Percentiles rank a stretch among this genome's conserved stretches.
Evolutionary conservation across 768 basidiomycete species (phyloP).

Genomic region (Boletus insuetus): DNA sequence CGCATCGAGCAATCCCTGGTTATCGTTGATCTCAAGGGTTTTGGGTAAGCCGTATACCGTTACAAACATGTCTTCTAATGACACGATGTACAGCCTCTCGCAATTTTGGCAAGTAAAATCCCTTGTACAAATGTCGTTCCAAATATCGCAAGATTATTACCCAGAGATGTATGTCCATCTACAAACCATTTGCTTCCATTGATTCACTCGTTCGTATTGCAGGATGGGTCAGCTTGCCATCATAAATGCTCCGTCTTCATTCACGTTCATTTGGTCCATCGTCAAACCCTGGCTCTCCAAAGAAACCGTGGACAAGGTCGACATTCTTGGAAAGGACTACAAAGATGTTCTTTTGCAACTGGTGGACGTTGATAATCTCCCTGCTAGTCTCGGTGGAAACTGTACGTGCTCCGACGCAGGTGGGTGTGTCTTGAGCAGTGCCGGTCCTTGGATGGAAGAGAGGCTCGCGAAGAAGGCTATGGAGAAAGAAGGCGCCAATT

Average conservation of each 20-base stretch:
- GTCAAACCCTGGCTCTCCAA: constrained; percentile 73
- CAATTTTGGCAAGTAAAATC: constrained; percentile 79
- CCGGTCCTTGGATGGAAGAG: constrained; percentile 71
- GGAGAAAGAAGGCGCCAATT: neutral
- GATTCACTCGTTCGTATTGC: neutral
- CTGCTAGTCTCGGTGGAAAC: constrained; percentile 56
- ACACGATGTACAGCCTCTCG: constrained; percentile 41
- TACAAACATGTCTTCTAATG: neutral
- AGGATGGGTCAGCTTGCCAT: constrained; percentile 75
- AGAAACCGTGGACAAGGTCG: constrained; percentile 67
- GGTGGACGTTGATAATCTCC: constrained; percentile 63
- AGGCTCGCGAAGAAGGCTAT: constrained; percentile 29
- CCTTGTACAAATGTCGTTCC: constrained; percentile 60
- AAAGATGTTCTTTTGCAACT: constrained; percentile 51
- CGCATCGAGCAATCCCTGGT: constrained; percentile 53
- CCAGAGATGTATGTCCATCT: constrained; percentile 62
- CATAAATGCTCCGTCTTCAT: constrained; percentile 70
- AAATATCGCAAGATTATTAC: constrained; percentile 76
- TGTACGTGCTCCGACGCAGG: constrained; percentile 57
- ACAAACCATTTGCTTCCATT: neutral
- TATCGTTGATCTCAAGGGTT: constrained; percentile 69
- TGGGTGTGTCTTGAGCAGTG: constrained; percentile 61
- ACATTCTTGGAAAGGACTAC: constrained; percentile 64
- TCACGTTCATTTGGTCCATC: constrained; percentile 68
- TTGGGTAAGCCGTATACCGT: constrained; percentile 45